Base-by-base conservation (phyloP, 257 asterid genomes). In the Solanum appendiculatum region DNA sequence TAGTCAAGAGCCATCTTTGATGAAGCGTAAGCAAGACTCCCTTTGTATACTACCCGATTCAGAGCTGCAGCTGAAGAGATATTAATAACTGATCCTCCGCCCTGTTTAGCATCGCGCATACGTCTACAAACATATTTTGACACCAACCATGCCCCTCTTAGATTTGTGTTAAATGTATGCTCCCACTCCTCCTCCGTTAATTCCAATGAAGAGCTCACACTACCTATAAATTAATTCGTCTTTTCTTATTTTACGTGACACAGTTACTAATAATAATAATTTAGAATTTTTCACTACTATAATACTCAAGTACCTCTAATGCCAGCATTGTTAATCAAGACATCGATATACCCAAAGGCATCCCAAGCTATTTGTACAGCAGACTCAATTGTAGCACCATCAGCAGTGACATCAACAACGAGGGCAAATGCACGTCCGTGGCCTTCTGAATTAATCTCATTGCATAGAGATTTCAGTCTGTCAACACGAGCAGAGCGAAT, bases 291-390 rank as follows among this genome's bases (percentile, higher is more conserved):
- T n/a, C n/a, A n/a, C n/a, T n/a, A n/a, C n/a, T 0, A 0, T 13
- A 46, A 48, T 15, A 48, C 58, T 48, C 58, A 48, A 48, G 23
- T 51, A 92, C 94, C 95, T 92, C 94, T 89, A 69, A 93, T 6
- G 31, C 93, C 95, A 27, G 95, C 95, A 9, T 93, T 93, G 74
- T 93, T 93, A 82, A 93, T 85, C 88, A 93, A 86, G 66, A 80
- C 93, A 80, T 92, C 92, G 51, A 93, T 92, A 37, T 68, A 81
- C 3, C 95, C 96, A 74, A 92, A 93, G 3, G 91, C 92, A 44
- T 86, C 89, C 94, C 96, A 92, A 58, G 94, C 94, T 84, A 86
- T 88, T 73, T 87, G 73, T 84, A 90, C 94, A 1, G 90, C 74
- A 12, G 90, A 88, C 64, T 86, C 90, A 9, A 94, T 88, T 3